A percentile compares a stretch with the other conserved stretches of the same genome.
Evolutionary conservation across 2,329 filamentous ascomycete genomes (phyloP).

Genomic region (Fusarium tupiense): DNA sequence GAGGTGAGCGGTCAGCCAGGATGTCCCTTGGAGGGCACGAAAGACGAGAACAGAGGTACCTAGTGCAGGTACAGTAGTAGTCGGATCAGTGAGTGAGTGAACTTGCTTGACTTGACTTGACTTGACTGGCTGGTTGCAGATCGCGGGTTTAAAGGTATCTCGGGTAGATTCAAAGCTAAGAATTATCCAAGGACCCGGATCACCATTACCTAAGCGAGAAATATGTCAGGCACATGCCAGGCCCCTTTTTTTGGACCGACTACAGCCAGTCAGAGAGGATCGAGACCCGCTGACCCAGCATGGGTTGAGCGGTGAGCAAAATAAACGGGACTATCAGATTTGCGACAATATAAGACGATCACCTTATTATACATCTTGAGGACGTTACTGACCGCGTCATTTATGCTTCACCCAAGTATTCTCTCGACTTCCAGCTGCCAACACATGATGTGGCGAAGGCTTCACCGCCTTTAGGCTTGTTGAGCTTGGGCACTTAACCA

Average conservation of each 20-base stretch:
- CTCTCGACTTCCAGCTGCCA: slow-evolving; percentile 23
- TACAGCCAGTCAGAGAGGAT: neutral
- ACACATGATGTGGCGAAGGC: slow-evolving; percentile 24
- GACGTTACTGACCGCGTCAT: rapidly evolving
- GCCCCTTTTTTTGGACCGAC: neutral
- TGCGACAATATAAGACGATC: neutral
- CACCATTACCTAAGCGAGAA: slow-evolving; percentile 28
- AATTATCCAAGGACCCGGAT: slow-evolving; percentile 21
- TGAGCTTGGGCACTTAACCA: neutral
- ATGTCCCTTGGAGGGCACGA: neutral
- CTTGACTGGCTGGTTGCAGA: slow-evolving; percentile 23
- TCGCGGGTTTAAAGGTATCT: slow-evolving; percentile 34
- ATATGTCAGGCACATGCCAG: slow-evolving; percentile 2
- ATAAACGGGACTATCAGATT: slow-evolving; percentile 9
- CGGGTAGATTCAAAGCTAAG: slow-evolving; percentile 28
- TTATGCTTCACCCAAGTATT: neutral
- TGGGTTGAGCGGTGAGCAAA: slow-evolving; percentile 22
- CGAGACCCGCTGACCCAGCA: neutral
- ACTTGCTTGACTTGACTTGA: slow-evolving; percentile 1
- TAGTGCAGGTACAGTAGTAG: slow-evolving; percentile 7
- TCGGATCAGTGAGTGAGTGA: neutral
- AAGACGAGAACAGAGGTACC: neutral
- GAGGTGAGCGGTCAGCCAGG: neutral
- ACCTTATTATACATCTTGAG: rapidly evolving
- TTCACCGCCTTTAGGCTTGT: slow-evolving; percentile 26